These are phyloP conservation scores for Amauroascus verrucosus DNA, from an alignment of 2,329 filamentous ascomycete species.

Conservation along the genomic window DNA sequence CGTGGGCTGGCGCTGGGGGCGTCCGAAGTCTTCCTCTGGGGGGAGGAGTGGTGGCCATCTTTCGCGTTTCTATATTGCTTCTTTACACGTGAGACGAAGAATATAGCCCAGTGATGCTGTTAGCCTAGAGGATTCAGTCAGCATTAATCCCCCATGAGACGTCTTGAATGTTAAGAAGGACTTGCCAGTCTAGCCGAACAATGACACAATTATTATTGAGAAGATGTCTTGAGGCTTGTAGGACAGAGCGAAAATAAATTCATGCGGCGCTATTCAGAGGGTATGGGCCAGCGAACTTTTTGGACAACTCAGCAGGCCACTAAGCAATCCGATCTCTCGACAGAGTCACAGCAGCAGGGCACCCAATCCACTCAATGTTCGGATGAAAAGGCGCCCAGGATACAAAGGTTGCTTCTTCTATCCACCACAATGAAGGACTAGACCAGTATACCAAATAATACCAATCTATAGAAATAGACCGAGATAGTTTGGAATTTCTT, in stretches of 20 bases:
- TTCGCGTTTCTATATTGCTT: slow-evolving; percentile 5
- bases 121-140: too few species aligned
- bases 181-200: neutral
- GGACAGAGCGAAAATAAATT: too few species aligned
- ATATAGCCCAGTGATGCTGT: too few species aligned
- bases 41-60: slow-evolving; percentile 40
- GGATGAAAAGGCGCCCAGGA: neutral
- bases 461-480: too few species aligned
- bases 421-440: neutral
- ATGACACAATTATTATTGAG: too few species aligned
- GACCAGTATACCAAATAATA: neutral
- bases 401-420: neutral
- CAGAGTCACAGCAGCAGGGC: neutral
- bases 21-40: slow-evolving; percentile 30
- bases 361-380: neutral
- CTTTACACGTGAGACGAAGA: neutral
- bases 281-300: too few species aligned
- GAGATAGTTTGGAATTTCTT: too few species aligned
- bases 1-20: slow-evolving; percentile 39
- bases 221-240: too few species aligned
- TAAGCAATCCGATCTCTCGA: neutral
- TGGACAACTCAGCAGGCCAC: neutral
- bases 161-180: neutral
- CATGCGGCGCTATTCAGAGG: too few species aligned
- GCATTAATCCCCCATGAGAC: too few species aligned